phyloP scores from a whole-genome alignment of 1,139 yeast genomes.

The Yamadazyma buinensis region DNA sequence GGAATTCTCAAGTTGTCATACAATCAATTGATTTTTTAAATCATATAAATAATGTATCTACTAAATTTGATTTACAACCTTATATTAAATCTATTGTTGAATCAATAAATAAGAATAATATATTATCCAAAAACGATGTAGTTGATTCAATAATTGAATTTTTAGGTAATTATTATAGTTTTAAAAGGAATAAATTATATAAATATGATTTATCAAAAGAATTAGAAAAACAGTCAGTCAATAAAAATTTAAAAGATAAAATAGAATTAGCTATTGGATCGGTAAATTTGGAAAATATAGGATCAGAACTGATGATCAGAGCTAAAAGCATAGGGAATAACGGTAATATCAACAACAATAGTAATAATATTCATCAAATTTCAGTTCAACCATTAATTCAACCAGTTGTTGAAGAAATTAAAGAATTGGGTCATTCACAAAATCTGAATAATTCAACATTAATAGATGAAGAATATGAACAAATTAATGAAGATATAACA shows the following conservation, averaged over 20 bases:
- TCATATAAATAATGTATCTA: slow-evolving; percentile 28
- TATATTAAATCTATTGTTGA: slow-evolving; percentile 25
- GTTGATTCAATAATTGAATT: slow-evolving; percentile 18
- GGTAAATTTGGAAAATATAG: neutral
- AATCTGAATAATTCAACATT: neutral
- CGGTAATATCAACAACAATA: neutral
- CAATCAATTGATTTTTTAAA: slow-evolving; percentile 38
- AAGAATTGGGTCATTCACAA: neutral
- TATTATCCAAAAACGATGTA: slow-evolving; percentile 8
- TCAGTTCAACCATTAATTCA: neutral
- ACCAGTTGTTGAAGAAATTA: neutral
- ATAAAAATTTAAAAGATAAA: slow-evolving; percentile 20
- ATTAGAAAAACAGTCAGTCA: slow-evolving; percentile 38
- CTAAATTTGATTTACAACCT: slow-evolving; percentile 27
- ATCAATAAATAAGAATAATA: slow-evolving; percentile 5
- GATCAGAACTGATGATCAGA: neutral
- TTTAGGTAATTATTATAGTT: slow-evolving; percentile 25
- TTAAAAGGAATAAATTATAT: slow-evolving; percentile 24
- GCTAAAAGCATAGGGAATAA: neutral
- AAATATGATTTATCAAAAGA: slow-evolving; percentile 49
- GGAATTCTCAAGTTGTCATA: slow-evolving; percentile 35
- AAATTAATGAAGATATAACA: neutral
- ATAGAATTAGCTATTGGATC: slow-evolving; percentile 25
- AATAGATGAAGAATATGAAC: neutral
- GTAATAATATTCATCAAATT: neutral